Evolutionary conservation across 2,329 filamentous ascomycete species (phyloP), one percentile per base, ranked within the genome.

Genomic region (Westerdykella sp.): DNA sequence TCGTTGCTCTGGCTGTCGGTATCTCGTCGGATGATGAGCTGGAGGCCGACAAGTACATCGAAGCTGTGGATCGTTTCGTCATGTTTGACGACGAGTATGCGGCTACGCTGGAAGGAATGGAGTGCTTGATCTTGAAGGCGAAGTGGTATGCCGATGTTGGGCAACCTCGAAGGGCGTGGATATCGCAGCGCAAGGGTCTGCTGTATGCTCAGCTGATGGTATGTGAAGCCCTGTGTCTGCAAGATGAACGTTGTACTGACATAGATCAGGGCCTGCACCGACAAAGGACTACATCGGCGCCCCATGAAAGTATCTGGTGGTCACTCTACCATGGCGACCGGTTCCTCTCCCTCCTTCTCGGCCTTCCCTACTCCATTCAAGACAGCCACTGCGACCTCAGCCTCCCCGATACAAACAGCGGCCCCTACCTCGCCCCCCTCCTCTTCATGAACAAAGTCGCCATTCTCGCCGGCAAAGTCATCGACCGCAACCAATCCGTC

Each of bases 111-210:
- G 72, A 78, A 39, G 73, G 73, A 3, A 67, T 81, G 43, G 76
- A 80, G 54, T 74, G 72, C 39, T 66, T 76, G 34, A 62, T 73
- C 39, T 55, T 81, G 11, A 66, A 73, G 34, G 66, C 70, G 11
- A 79, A 78, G 52, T 70, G 75, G 47, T 74, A 76, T 47, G 63
- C 77, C 40, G 75, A 78, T 44, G 72, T 77, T 47, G 78, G 78
- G 2, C 72, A 74, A 34, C 76, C 78, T 10, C 71, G 75, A 30
- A 69, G 73, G 48, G 72, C 74, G 1, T 81, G 78, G 78, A 62
- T 77, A 5, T 58, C 69, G 7, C 68, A 69, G 34, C 71, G 77
- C 11, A 69, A 72, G 34, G 77, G 71, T 3, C 63, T 80, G 32
- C 73, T 73, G 51, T 72, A 74, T 45, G 71, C 71, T 6, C 69